Evolutionary conservation across 345 rosid species (phyloP), one percentile per base, ranked within the genome.

Genomic region (Salix udensis): DNA sequence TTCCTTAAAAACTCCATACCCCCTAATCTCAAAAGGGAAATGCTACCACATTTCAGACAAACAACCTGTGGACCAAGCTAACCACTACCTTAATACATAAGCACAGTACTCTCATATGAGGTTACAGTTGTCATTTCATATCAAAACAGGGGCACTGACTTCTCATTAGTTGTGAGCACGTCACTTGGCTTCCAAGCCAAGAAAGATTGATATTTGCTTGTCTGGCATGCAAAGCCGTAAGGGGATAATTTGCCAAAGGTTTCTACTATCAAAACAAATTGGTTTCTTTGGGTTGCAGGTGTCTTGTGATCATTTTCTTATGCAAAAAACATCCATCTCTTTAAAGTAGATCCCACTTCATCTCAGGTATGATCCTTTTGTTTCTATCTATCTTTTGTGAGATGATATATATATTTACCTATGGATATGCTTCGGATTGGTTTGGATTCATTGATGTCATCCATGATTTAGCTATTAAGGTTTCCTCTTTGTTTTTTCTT

Each of bases 111-210:
- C 31, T 66, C 4, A 24, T 26, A 0, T 14, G 30, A 71, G 84
- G 84, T 39, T 68, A 81, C 7, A 60, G 53, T 72, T 24, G 88
- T 79, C 81, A 74, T 82, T 81, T 71, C 34, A 30, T 26, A 70
- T 24, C 71, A 67, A 60, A 34, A 71, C 37, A 34, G 60, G 72
- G 46, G 60, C 77, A 40, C 70, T 55, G 67, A 70, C 44, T 71
- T 76, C 77, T 73, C 76, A 44, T 74, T 67, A 39, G 73, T 53
- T 74, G n/a, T 58, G 7, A 60, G 11, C 3, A 72, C 16, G 65
- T 91, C 76, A n/a, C 88, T 88, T 94, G 85, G 86, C 94, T 94
- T 91, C 23, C 23, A 92, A 89, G 94, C 87, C 77, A 94, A 94
- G 94, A 65, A 71, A 86, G 39, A 40, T 75, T 86, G 90, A 85